These are phyloP conservation scores for Irpex lacteus DNA, from an alignment of 1,284 basidiomycete species.

Conservation along the genomic window DNA sequence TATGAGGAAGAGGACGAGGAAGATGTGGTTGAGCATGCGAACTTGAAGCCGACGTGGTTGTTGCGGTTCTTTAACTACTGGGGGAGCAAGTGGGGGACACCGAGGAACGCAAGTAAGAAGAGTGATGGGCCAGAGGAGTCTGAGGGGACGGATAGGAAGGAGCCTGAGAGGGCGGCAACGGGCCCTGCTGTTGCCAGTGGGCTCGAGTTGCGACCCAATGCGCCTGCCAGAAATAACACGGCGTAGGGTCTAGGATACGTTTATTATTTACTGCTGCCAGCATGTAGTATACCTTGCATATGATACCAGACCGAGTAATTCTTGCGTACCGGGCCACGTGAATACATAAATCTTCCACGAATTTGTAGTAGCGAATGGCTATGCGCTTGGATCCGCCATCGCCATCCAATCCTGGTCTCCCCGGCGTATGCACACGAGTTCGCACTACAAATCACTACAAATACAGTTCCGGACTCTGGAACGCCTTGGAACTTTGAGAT, in stretches of 20 bases:
- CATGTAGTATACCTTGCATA: neutral
- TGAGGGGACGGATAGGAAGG: slow-evolving; percentile 1
- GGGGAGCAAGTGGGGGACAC: slow-evolving; percentile 44
- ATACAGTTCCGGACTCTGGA: neutral
- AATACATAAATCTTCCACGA: neutral
- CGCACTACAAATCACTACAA: neutral
- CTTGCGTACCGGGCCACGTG: neutral
- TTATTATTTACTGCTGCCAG: neutral
- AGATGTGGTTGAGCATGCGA: slow-evolving; percentile 53
- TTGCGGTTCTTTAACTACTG: slow-evolving; percentile 72
- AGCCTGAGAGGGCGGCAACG: slow-evolving; percentile 1
- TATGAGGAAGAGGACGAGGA: slow-evolving; percentile 42
- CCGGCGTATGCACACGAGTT: neutral
- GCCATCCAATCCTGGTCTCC: neutral
- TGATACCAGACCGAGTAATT: neutral
- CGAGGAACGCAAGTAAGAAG: neutral
- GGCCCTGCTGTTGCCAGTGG: neutral
- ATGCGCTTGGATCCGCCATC: neutral
- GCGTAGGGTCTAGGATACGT: neutral
- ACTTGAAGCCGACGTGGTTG: slow-evolving; percentile 71
- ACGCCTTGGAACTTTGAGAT: too few relatives aligned
- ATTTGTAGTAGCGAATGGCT: neutral
- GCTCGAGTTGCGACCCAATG: neutral
- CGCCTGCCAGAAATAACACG: slow-evolving; percentile 4
- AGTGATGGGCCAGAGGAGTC: neutral